Evolutionary conservation across 225 moss, liverwort and hornwort genomes (phyloP), one percentile per base, ranked within the genome.

Genomic region (Pleurozium schreberi): DNA sequence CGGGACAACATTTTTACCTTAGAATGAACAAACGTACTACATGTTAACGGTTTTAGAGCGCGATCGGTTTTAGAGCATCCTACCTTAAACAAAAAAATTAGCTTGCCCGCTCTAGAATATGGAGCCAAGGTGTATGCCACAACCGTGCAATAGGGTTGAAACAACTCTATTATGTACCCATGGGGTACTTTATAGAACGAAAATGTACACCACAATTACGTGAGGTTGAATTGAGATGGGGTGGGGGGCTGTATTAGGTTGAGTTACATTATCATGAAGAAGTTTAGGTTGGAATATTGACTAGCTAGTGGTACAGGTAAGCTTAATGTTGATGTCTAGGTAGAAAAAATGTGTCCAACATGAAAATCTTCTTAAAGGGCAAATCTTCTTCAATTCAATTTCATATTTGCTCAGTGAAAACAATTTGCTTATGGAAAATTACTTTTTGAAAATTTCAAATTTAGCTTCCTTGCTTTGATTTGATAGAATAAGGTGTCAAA

Each of bases 251-350:
- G 26, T 38, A 17, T 16, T 26, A 26, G 6, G 12, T 0, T 26
- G 4, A 9, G 55, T 57, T 25, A 16, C 4, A 38, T 55, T 55
- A 25, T 55, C 10, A 10, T 22, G 10, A 38, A 25, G 25, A 55
- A 77, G 2, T 1, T 38, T 52, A 52, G 36, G 76, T 76, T 76
- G 19, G 31, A 75, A 19, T 75, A 49, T 74, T 71, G 22, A 22
- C 22, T 22, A 63, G 15, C 31, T 31, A 13, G 6, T 2, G 0
- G 6, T 45, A 42, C 0, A 28, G 5, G 5, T 28, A n/a, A n/a
- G n/a, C n/a, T n/a, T n/a, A n/a, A 60, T 31, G 7, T 58, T 58
- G 76, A 80, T 58, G 28, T 40, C 6, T 0, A 18, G 0, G 27
- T 0, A 12, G 18, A n/a, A 80, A 38, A n/a, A n/a, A 40, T 3